Evolutionary conservation across 257 asterid species (phyloP), one percentile per base, ranked within the genome.

Genomic region (Anisodus acutangulus): DNA sequence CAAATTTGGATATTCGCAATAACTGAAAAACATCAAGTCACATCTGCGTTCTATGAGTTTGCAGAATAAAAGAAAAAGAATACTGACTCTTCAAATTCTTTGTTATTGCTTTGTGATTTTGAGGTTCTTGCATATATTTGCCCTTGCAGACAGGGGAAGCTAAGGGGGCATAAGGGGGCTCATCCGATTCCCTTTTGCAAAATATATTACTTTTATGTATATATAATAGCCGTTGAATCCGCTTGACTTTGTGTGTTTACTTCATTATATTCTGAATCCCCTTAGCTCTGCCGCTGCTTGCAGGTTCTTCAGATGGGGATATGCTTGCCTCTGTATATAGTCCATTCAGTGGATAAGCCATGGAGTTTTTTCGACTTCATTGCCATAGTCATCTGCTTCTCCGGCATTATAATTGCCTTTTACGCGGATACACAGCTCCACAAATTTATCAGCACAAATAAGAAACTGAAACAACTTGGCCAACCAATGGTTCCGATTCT

Each of bases 221-320:
- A 41, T 31, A 66, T 6, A 31, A 37, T 6, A 37, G 11, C 13
- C 13, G 22, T 35, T 69, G 31, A 69, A 69, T 16, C 4, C 8
- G 8, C 78, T 15, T 0, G 8, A 37, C 31, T 68, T 69, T n/a
- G 8, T 55, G 6, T 13, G 19, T 55, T 55, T 15, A 15, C n/a
- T 4, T 55, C 2, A 1, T 13, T 15, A 55, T 16, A 69, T 8
- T 39, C 4, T 41, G 54, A 8, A 69, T 69, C 31, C 9, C 7
- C 0, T 69, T 2, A 41, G 0, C 4, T 69, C 8, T 10, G 15
- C 8, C 8, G 8, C 35, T 41, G 2, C 4, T 39, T 60, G 74
- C 92, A 94, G 98, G 94, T 93, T 39, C 92, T 96, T 16, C 91
- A 93, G 47, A 91, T 96, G 88, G 98, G 97, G 53, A 88, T 91